A percentile compares a stretch with the other conserved stretches of the same genome.
phyloP scores from a whole-genome alignment of 805 yeast genomes.

The Wickerhamomyces sydowiorum region DNA sequence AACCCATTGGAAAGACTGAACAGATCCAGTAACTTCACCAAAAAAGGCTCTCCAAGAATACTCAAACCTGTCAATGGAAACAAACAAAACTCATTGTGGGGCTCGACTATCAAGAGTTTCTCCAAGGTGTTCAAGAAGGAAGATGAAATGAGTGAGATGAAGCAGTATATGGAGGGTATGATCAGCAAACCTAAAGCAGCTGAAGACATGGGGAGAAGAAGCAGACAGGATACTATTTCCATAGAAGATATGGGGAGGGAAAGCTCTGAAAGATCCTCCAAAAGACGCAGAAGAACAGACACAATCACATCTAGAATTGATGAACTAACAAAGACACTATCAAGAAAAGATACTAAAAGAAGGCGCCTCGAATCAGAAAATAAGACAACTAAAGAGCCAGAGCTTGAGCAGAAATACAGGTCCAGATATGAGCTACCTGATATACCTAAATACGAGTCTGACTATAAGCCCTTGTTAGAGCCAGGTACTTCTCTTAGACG shows the following conservation, averaged over 20 bases:
- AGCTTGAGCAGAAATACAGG: too few relatives aligned
- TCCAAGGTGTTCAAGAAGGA: constrained; percentile 2
- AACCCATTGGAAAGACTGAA: constrained; percentile 7
- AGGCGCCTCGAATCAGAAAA: too few relatives aligned
- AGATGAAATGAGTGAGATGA: constrained; percentile 17
- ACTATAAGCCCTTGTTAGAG: too few relatives aligned
- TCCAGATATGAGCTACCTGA: too few relatives aligned
- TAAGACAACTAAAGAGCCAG: too few relatives aligned
- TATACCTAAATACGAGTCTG: too few relatives aligned
- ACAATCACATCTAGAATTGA: background rate
- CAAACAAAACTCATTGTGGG: constrained; percentile 12
- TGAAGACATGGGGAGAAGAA: background rate
- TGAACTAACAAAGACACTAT: background rate
- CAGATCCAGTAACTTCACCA: background rate
- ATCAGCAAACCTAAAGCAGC: constrained; percentile 10
- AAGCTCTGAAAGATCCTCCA: background rate
- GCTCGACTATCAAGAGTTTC: constrained; percentile 3
- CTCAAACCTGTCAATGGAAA: constrained; percentile 12
- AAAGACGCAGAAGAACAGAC: background rate
- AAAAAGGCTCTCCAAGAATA: constrained; percentile 14
- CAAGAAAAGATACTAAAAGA: background rate
- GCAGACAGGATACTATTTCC: background rate
- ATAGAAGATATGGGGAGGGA: background rate
- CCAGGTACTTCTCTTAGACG: background rate
- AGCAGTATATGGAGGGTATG: constrained; percentile 19